Evolutionary conservation across 495 filamentous ascomycete species (phyloP).

Genomic region (Massariosphaeria phaeospora): DNA sequence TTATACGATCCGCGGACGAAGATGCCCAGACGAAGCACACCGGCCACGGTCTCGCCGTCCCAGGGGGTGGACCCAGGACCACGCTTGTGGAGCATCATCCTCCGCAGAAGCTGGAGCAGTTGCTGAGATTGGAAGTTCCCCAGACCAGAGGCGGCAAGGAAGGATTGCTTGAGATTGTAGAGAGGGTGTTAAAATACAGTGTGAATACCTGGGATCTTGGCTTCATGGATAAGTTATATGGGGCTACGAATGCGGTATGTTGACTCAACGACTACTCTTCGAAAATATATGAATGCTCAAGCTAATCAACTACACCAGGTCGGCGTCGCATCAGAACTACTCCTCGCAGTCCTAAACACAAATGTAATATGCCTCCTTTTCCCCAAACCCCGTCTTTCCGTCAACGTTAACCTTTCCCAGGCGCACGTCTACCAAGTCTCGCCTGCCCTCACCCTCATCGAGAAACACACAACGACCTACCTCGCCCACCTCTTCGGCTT

Average conservation of each 20-base stretch:
- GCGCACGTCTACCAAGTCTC: conserved; percentile 83
- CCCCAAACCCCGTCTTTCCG: background rate
- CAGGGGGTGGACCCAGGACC: conserved; percentile 48
- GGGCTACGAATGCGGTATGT: conserved; percentile 70
- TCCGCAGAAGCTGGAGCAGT: conserved; percentile 62
- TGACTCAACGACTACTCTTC: background rate
- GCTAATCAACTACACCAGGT: no score
- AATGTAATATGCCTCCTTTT: conserved; percentile 51
- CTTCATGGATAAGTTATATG: conserved; percentile 90
- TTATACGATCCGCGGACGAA: conserved; percentile 70
- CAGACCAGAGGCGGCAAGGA: conserved; percentile 61
- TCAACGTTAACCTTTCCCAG: conserved; percentile 21
- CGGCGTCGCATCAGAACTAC: conserved; percentile 74
- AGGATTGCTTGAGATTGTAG: conserved; percentile 61
- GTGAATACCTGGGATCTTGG: conserved; percentile 98
- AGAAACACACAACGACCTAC: conserved; percentile 66
- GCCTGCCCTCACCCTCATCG: conserved; percentile 77
- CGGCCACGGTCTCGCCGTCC: conserved; percentile 50
- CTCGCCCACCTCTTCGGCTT: conserved; percentile 75
- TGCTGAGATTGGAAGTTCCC: conserved; percentile 64
- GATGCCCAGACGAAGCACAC: conserved; percentile 49
- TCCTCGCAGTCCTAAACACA: conserved; percentile 80
- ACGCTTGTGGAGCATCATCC: conserved; percentile 64
- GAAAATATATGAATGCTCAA: background rate
- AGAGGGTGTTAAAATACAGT: conserved; percentile 67